Conservation (phyloP, 2,329 filamentous ascomycete species). For the Macrophomina tecta region DNA sequence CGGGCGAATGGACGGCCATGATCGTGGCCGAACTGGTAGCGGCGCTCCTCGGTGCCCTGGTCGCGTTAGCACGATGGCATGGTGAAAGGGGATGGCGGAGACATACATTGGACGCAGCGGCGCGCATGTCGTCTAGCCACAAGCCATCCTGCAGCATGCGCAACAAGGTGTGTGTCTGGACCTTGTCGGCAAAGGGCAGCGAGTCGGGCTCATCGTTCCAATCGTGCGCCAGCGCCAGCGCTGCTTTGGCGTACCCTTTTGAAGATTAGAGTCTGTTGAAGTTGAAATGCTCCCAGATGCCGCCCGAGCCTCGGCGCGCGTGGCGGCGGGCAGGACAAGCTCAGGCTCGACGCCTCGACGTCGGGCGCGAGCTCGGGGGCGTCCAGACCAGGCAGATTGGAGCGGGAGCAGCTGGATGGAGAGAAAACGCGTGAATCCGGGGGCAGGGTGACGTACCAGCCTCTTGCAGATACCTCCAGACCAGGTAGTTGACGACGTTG, state of each 20-base stretch:
- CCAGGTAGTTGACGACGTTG: conserved; percentile 72
- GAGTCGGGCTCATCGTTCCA: conserved; percentile 68
- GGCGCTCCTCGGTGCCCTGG: conserved; percentile 32
- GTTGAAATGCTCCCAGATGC: conserved; percentile 2
- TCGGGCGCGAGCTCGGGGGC: not conserved
- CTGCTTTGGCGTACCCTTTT: conserved; percentile 64
- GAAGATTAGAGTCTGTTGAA: conserved; percentile 8
- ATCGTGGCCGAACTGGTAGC: conserved; percentile 47
- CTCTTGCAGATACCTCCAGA: conserved; percentile 64
- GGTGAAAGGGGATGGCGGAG: not conserved
- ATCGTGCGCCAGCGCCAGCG: conserved; percentile 65
- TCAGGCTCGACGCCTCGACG: not conserved
- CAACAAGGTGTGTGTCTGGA: conserved; percentile 65
- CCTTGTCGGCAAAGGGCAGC: conserved; percentile 65
- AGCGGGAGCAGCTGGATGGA: not conserved
- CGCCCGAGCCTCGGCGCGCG: conserved; percentile 16
- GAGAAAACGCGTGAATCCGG: conserved; percentile 12
- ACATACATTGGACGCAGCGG: conserved; percentile 31
- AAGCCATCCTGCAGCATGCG: conserved; percentile 69
- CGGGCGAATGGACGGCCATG: conserved; percentile 47
- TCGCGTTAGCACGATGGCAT: conserved; percentile 2
- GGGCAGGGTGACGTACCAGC: conserved; percentile 36
- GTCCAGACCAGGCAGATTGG: not conserved
- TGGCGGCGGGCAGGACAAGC: conserved; percentile 5
- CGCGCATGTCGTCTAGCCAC: conserved; percentile 52